A percentile compares a stretch with the other conserved stretches of the same genome.
Evolutionary conservation across 1,284 basidiomycete species (phyloP).

Genomic region (Ceratobasidium sp.): DNA sequence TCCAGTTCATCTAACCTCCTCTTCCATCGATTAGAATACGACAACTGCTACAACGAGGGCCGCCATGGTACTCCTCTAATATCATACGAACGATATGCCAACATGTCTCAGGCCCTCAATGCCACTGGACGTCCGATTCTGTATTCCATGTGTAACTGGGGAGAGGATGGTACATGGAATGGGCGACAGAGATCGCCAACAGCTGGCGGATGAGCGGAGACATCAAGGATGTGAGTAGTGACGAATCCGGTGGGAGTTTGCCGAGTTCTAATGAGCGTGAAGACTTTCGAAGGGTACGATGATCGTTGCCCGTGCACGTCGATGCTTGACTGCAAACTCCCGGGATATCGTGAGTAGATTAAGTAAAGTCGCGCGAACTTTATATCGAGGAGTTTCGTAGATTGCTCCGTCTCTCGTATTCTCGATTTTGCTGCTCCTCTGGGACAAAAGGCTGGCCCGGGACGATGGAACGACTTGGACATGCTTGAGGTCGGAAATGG

Average conservation of each 20-base stretch:
- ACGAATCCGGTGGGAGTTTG: not conserved
- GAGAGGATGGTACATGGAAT: constrained; percentile 56
- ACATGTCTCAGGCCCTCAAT: constrained; percentile 60
- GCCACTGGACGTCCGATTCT: constrained; percentile 57
- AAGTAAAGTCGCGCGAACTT: not conserved
- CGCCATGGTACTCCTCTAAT: constrained; percentile 53
- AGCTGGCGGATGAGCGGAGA: constrained; percentile 58
- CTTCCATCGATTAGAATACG: constrained; percentile 51
- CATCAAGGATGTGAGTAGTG: constrained; percentile 50
- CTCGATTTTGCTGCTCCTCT: constrained; percentile 50
- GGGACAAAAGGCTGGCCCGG: constrained; percentile 52
- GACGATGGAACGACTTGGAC: constrained; percentile 55
- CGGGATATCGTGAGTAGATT: constrained; percentile 48
- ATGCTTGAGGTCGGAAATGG: constrained; percentile 56
- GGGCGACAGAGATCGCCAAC: constrained; percentile 55
- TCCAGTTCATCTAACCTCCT: constrained; percentile 9
- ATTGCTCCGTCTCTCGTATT: constrained; percentile 41
- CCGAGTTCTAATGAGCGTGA: constrained; percentile 4
- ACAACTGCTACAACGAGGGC: constrained; percentile 58
- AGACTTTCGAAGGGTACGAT: constrained; percentile 54
- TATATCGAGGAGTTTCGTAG: constrained; percentile 11
- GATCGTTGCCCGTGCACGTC: constrained; percentile 55
- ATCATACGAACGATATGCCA: constrained; percentile 54
- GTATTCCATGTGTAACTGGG: constrained; percentile 64
- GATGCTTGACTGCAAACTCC: constrained; percentile 53